phyloP scores from a whole-genome alignment of 208 protist genomes.

The Endotrypanum monterogeii region DNA sequence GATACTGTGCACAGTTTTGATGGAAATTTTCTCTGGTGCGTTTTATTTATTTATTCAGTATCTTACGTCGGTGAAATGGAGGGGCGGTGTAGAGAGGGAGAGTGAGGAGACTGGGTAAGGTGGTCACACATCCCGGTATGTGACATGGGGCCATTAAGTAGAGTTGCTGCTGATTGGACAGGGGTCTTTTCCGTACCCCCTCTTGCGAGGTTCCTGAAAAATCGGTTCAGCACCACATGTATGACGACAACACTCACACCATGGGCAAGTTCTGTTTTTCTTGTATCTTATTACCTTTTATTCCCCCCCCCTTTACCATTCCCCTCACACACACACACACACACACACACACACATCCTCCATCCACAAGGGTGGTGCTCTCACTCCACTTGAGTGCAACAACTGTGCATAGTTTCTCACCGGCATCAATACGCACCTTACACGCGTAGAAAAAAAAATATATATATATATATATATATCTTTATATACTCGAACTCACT shows the following conservation, averaged over 20 bases:
- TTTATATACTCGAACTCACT: neutral
- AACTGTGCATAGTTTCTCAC: neutral
- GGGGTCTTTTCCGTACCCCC: neutral
- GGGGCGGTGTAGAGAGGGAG: no score
- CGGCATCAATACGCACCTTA: neutral
- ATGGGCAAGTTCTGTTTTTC: neutral
- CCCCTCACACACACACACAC: neutral
- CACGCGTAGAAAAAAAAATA: no score
- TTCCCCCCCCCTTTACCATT: neutral
- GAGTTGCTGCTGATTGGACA: neutral
- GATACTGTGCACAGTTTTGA: no score
- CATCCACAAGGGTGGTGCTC: neutral
- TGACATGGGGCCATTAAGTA: neutral
- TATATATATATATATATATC: no score
- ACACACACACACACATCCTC: neutral
- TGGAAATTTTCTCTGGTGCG: no score
- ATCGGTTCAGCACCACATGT: neutral
- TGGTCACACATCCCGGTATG: neutral
- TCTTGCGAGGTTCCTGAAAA: neutral
- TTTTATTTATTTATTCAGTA: no score
- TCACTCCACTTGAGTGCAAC: neutral
- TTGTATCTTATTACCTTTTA: neutral
- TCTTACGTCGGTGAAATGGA: no score
- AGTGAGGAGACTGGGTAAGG: neutral
- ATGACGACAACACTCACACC: neutral